Conservation (phyloP, 768 basidiomycete genomes). For the Filobasidium floriforme region DNA sequence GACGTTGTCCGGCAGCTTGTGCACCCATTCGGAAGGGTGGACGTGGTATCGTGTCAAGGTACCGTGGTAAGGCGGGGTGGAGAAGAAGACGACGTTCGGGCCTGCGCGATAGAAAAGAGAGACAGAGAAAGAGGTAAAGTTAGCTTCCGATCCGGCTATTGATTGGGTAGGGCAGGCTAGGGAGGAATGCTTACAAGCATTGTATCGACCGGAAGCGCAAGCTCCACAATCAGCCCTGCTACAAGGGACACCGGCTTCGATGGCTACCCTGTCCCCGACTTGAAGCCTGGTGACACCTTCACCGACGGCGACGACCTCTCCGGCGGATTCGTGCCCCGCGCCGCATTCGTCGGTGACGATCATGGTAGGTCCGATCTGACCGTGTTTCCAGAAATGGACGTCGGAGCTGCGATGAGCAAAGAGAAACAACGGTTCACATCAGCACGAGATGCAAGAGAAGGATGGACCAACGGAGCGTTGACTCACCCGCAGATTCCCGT, state of each 20-base stretch:
- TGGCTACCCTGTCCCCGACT: conserved; percentile 41
- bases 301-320: conserved; percentile 44
- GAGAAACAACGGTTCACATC: neutral
- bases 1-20: conserved; percentile 46
- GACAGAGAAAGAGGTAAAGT: neutral
- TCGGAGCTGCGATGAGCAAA: conserved; percentile 32
- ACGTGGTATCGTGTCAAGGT: conserved; percentile 43
- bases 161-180: no score
- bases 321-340: conserved; percentile 45
- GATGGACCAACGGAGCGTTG: no score
- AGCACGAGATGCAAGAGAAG: neutral
- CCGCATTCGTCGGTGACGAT: conserved; percentile 43
- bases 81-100: conserved; percentile 46
- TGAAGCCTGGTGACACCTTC: conserved; percentile 39
- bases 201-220: conserved; percentile 46
- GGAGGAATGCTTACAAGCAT: conserved; percentile 42
- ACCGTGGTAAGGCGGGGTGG: conserved; percentile 47
- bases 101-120: conserved; percentile 21
- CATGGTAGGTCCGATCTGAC: conserved; percentile 44
- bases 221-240: conserved; percentile 43
- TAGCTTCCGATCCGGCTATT: neutral
- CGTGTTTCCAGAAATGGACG: conserved; percentile 47
- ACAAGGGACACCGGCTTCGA: conserved; percentile 43
- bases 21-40: conserved; percentile 46
- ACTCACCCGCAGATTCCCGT: conserved; percentile 48